These are phyloP conservation scores for Euclidium syriacum DNA, from an alignment of 345 rosid species.

Conservation along the genomic window DNA sequence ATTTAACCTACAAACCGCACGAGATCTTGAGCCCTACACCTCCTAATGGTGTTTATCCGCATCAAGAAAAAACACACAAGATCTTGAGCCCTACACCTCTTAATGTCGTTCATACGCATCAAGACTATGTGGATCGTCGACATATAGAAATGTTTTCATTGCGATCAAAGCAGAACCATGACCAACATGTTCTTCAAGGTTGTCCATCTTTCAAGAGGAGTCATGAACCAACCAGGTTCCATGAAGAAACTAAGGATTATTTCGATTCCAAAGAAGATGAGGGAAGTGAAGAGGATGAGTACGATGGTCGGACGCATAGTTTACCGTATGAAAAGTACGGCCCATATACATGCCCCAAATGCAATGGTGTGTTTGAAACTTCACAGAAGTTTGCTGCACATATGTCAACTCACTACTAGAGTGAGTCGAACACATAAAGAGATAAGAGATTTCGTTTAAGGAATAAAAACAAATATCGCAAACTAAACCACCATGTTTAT, in stretches of 20 bases:
- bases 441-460: no score
- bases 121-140: no score
- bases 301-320: neutral
- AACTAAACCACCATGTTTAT: no score
- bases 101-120: no score
- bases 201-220: neutral
- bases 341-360: slow-evolving; percentile 5
- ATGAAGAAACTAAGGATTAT: neutral
- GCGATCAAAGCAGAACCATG: neutral
- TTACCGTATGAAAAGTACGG: neutral
- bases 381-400: neutral
- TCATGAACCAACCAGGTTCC: neutral
- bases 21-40: no score
- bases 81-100: no score
- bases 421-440: no score
- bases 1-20: no score
- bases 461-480: no score
- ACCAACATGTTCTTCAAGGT: neutral
- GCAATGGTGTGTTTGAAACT: neutral
- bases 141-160: no score
- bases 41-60: neutral
- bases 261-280: neutral
- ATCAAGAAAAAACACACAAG: no score
- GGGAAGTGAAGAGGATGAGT: neutral
- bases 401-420: no score